Evolutionary conservation across 495 filamentous ascomycete genomes (phyloP).

Genomic region (Aspergillus indologenus): DNA sequence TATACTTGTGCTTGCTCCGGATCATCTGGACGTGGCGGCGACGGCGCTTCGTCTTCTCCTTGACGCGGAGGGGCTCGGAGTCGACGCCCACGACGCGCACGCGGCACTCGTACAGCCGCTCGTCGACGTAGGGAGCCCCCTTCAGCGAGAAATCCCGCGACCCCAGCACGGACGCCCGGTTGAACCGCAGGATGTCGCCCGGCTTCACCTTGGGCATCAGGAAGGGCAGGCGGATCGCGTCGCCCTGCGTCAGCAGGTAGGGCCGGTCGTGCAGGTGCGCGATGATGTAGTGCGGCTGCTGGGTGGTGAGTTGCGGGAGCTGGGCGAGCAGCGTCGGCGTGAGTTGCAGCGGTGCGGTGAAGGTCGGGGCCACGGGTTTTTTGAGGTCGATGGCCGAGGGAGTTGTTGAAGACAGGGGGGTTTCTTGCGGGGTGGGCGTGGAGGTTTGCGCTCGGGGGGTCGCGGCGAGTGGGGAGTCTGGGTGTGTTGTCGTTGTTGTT

Average conservation of each 20-base stretch:
- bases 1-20: constrained; percentile 83
- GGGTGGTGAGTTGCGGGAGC: constrained; percentile 73
- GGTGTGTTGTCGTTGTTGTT: constrained; percentile 10
- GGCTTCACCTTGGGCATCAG: constrained; percentile 77
- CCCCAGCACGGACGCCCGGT: constrained; percentile 74
- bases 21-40: constrained; percentile 69
- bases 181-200: constrained; percentile 82
- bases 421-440: constrained; percentile 15
- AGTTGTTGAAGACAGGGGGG: constrained; percentile 16
- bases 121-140: constrained; percentile 73
- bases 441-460: constrained; percentile 26
- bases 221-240: constrained; percentile 91
- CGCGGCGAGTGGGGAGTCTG: constrained; percentile 32
- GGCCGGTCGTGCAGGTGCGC: constrained; percentile 82
- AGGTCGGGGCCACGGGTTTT: constrained; percentile 35
- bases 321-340: constrained; percentile 58
- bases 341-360: constrained; percentile 41
- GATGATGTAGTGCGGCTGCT: constrained; percentile 81
- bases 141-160: constrained; percentile 88
- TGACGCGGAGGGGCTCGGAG: constrained; percentile 77
- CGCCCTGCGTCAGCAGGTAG: constrained; percentile 87
- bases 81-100: constrained; percentile 85
- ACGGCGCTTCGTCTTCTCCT: constrained; percentile 92
- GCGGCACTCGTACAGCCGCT: constrained; percentile 77
- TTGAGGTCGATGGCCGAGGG: constrained; percentile 27